Evolutionary conservation across 306 rosid species (phyloP).

Genomic region (Chamaecrista fasciculata): DNA sequence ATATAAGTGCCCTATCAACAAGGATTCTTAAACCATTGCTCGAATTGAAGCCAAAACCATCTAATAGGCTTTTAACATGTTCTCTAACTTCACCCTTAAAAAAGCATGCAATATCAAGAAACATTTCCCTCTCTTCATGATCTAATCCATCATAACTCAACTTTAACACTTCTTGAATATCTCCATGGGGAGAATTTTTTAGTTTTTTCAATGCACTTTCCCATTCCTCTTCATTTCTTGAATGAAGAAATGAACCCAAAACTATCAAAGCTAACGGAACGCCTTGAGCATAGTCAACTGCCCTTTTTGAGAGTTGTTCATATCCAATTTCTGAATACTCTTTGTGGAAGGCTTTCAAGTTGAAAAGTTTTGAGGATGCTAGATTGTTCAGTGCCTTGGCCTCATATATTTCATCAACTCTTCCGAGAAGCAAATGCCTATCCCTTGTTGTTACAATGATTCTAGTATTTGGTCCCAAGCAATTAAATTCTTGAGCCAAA

Average conservation of each 20-base stretch:
- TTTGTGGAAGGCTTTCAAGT: not conserved
- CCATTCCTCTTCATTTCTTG: not conserved
- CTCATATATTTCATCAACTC: not conserved
- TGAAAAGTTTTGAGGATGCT: not conserved
- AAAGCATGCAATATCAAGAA: conserved; percentile 20
- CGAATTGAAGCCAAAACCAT: not conserved
- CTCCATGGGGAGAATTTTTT: not conserved
- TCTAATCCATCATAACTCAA: conserved; percentile 10
- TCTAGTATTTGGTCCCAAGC: not conserved
- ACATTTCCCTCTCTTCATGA: not conserved
- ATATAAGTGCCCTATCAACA: conserved; percentile 3
- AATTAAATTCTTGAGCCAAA: not conserved
- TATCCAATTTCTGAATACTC: not conserved
- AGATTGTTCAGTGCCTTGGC: not conserved
- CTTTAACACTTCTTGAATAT: not conserved
- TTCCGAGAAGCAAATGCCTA: not conserved
- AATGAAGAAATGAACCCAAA: not conserved
- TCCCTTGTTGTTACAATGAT: not conserved
- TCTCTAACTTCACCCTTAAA: not conserved
- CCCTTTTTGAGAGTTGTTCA: not conserved
- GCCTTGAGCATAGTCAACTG: not conserved
- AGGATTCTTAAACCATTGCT: not conserved
- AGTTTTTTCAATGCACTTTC: not conserved
- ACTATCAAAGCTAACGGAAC: conserved; percentile 8
- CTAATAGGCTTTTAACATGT: not conserved